Base-by-base conservation (phyloP, 164 flowering plant genomes). In the Cinnamomum chago region DNA sequence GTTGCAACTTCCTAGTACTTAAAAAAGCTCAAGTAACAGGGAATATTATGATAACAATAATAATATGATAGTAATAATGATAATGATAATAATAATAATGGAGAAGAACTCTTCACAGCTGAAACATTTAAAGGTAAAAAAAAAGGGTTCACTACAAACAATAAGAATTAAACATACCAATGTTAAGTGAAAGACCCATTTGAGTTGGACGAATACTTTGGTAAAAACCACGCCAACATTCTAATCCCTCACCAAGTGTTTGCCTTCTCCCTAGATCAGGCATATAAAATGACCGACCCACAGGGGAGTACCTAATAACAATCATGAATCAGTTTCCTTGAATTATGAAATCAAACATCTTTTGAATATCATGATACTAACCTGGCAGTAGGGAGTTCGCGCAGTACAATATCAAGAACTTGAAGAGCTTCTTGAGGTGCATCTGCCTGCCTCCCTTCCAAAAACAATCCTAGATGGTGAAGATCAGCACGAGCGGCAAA, bases 361-460 rank as follows among this genome's bases (percentile, higher is more conserved):
- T 30, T 7, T 24, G 18, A 50, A 51, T 18, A 70, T 15, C 14
- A 65, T 23, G 24, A 12, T 12, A 50, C 47, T 51, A 82, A 92
- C 98, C 97, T 74, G 30, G 84, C 27, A 2, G 94, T 92, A 9
- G 98, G 97, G 70, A 90, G 77, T 77, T 96, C 98, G 24, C 99
- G 94, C 65, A 96, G 79, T 52, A 96, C 98, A 77, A 96, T 92
- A 80, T 96, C 99, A 60, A 96, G 92, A 76, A 94, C 97, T 78
- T 96, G 98, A 27, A 96, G 92, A n/a, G 98, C 98, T 83, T 96
- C 98, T 76, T 96, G 98, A 2, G 99, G 99, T 2, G 97, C 98
- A 89, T 96, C 98, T 27, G 99, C 91, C 71, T 87, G 97, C 80
- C 80, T 89, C 5, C 99, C 99, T 40, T 84, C 86, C 75, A 96